Percentiles rank a stretch among this genome's conserved stretches.
Evolutionary conservation across 805 yeast genomes (phyloP).

Genomic region (Suhomyces prunicola): DNA sequence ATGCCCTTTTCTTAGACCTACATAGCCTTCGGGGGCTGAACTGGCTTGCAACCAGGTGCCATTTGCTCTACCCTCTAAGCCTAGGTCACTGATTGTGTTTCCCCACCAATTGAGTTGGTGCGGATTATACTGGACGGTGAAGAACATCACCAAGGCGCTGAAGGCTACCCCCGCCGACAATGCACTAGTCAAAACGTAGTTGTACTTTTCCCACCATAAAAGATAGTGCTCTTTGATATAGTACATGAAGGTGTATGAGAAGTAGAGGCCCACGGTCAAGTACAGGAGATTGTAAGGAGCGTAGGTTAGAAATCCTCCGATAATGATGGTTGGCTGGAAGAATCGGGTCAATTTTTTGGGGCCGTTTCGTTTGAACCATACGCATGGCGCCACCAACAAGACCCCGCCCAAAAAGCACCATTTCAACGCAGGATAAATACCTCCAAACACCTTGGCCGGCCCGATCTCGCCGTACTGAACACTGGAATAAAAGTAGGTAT

Average conservation of each 20-base stretch:
- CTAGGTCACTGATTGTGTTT: constrained; percentile 32
- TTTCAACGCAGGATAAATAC: constrained; percentile 50
- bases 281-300: constrained; percentile 53
- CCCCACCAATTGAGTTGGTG: constrained; percentile 64
- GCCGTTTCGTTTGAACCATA: constrained; percentile 34
- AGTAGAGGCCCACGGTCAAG: constrained; percentile 58
- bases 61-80: constrained; percentile 33
- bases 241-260: constrained; percentile 58
- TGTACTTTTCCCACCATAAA: constrained; percentile 71
- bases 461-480: constrained; percentile 56
- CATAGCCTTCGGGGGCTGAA: constrained; percentile 25
- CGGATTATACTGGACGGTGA: constrained; percentile 46
- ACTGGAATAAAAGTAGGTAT: constrained; percentile 51
- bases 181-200: constrained; percentile 58
- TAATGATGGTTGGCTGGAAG: constrained; percentile 54
- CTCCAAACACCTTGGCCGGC: constrained; percentile 57
- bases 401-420: constrained; percentile 61
- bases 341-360: constrained; percentile 30
- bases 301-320: constrained; percentile 47
- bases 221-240: constrained; percentile 47
- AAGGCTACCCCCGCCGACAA: constrained; percentile 63
- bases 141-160: constrained; percentile 57
- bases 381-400: constrained; percentile 35
- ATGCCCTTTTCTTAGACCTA: constrained; percentile 27
- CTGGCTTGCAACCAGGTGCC: constrained; percentile 28